Base-by-base conservation (phyloP, 2,329 filamentous ascomycete species). In the Dothidotthia symphoricarpi region DNA sequence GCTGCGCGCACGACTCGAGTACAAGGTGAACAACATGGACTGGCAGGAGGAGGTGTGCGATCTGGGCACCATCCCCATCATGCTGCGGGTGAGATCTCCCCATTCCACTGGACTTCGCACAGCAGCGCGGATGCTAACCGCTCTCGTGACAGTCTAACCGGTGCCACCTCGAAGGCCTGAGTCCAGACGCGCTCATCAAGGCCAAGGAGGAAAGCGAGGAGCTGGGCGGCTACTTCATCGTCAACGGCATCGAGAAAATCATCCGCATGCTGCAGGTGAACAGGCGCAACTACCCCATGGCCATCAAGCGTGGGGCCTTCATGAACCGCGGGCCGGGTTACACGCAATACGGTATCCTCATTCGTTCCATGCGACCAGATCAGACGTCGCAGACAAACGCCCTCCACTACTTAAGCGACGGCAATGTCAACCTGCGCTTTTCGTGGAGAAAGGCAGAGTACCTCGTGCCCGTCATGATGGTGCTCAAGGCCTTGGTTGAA, bases 371-470 rank as follows among this genome's bases (percentile, higher is more conserved):
- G 38, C 82, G 93, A 41, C 90, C 90, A n/a, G 93, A 98, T 69
- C 89, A 98, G 70, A 96, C 91, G 7, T 96, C 90, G 19, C 91
- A 97, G 69, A 97, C 91, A 25, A 98, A 97, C 60, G 89, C 95
- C 24, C 77, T 98, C 32, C 93, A 98, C 70, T 98, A 97, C 67
- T 79, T 98, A 39, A 88, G 78, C 56, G 93, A 98, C 64, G 93
- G 93, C 49, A 97, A 96, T 67, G 83, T 97, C 57, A 97, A 88
- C 0, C 95, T 98, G 70, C 80, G 93, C 39, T 98, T 98, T 69
- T 96, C 91, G 6, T 98, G 91, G 91, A 80, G 90, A 53, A 98
- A 98, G 71, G 88, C 89, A 54, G 93, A 98, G 68, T 98, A 88
- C 61, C 80, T 98, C n/a, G 80, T 98, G 2, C 93, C 93, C 1